Conservation (phyloP, 768 basidiomycete genomes). For the Galerina marginata region DNA sequence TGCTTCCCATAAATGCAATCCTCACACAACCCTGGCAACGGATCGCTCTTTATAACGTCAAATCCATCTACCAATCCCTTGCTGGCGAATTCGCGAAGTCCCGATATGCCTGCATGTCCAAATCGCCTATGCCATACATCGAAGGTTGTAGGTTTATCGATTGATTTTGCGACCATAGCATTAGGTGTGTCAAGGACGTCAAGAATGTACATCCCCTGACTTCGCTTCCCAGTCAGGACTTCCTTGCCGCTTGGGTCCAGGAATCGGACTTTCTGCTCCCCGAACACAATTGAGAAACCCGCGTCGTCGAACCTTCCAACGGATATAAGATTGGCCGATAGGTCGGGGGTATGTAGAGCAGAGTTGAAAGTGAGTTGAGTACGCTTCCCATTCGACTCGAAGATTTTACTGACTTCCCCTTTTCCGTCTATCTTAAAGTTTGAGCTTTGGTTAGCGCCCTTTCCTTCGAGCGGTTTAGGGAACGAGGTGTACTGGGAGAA, state of each 20-base stretch:
- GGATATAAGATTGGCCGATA: constrained; percentile 32
- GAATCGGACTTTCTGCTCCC: constrained; percentile 7
- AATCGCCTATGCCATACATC: constrained; percentile 33
- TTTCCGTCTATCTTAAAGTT: constrained; percentile 25
- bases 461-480: background rate
- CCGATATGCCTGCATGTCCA: constrained; percentile 22
- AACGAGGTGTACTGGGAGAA: constrained; percentile 22
- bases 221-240: background rate
- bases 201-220: constrained; percentile 24
- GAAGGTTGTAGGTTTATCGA: constrained; percentile 14
- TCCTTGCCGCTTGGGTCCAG: background rate
- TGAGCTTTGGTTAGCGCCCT: constrained; percentile 9
- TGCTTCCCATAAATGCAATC: constrained; percentile 34
- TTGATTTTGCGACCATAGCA: background rate
- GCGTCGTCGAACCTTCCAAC: constrained; percentile 21
- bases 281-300: constrained; percentile 18
- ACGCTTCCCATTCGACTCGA: constrained; percentile 6
- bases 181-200: background rate
- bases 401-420: constrained; percentile 23
- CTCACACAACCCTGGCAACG: constrained; percentile 21
- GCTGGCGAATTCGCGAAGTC: constrained; percentile 16
- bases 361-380: constrained; percentile 23
- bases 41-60: constrained; percentile 7
- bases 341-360: constrained; percentile 30
- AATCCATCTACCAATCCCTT: constrained; percentile 29